Base-by-base conservation (phyloP, 2,329 filamentous ascomycete genomes). In the Geoglossum cookeanum region DNA sequence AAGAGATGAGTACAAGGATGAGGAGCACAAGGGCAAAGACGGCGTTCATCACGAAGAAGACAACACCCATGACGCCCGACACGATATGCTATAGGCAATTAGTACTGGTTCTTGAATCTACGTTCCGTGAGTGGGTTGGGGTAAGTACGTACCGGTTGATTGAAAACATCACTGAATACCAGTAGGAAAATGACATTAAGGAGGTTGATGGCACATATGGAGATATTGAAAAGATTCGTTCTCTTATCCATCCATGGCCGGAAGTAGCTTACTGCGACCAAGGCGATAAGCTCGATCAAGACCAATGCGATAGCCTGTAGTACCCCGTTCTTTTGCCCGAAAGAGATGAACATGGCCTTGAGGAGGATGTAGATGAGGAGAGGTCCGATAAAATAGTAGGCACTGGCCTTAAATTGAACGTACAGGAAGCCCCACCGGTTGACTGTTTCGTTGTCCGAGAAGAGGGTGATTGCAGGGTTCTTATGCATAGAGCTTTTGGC, bases 391-490 rank as follows among this genome's bases (percentile, higher is more conserved):
- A 91, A 96, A 75, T 94, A 96, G 77, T 95, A 96, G 44, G 89
- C 88, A 1, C 89, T 91, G 44, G 91, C 91, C 65, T 91, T 86
- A 77, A 94, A 96, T 69, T 95, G 90, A 45, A 97, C 88, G 68
- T 97, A 97, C 62, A 97, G 79, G 75, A 96, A 96, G 27, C 91
- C 91, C 91, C 90, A 96, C 72, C 95, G 94, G 79, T 96, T 95
- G 61, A 97, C 79, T 56, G 86, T 84, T 61, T 87, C 79, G n/a
- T 90, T 89, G 65, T 97, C 90, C 1, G 91, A 95, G 74, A 94
- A 97, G 60, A 97, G 81, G 64, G 96, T 95, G 71, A 96, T 96
- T 32, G 90, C 91, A 30, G 91, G 89, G 73, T 95, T 96, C 72
- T 91, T 90, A 76, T 96, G 90, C 81, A 95, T 85, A 35, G 90